Evolutionary conservation across 768 basidiomycete genomes (phyloP), one percentile per base, ranked within the genome.

Genomic region (Pleurotus ostreatus): DNA sequence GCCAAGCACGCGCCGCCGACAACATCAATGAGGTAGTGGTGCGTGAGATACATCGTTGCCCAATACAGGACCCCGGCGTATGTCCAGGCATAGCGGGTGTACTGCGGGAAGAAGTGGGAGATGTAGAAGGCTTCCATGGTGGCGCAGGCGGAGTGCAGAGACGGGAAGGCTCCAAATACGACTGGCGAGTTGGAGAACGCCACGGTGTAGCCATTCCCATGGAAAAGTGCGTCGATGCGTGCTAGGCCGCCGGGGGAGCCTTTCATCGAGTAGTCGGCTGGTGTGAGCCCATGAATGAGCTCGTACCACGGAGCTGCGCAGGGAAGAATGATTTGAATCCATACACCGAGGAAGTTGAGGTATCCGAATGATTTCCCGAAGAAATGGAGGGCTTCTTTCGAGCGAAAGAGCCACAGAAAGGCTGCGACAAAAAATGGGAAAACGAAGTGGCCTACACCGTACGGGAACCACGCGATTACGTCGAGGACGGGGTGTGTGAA

Each of bases 291-390:
- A 67, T 98, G 88, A 61, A 97, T 92, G 63, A 98, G 81, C 66
- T 98, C 96, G 71, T 98, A 99, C 97, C 97, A 89, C 4, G 97
- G 97, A 1, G 97, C 88, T 1, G 96, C 86, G 65, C 94, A 97
- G 0, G 96, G 97, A 56, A 98, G 79, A 37, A 92, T 65, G 65
- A 97, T 86, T 68, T 98, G 96, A 56, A 85, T 80, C 64, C 94
- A 70, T 34, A 98, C 97, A 1, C 94, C 96, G 9, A 80, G 72
- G 55, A 95, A 76, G 72, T 93, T 98, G 83, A 98, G 84, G 72
- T 91, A 97, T 0, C 97, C 97, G 65, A 99, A 95, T 0, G 86
- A 86, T 53, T 83, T 79, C 0, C 82, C 92, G 86, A 89, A 99
- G 52, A 89, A 83, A 65, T 88, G 88, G 7, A 98, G 82, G 0